Base-by-base conservation (phyloP, 805 yeast species). In the Metschnikowia matae region DNA sequence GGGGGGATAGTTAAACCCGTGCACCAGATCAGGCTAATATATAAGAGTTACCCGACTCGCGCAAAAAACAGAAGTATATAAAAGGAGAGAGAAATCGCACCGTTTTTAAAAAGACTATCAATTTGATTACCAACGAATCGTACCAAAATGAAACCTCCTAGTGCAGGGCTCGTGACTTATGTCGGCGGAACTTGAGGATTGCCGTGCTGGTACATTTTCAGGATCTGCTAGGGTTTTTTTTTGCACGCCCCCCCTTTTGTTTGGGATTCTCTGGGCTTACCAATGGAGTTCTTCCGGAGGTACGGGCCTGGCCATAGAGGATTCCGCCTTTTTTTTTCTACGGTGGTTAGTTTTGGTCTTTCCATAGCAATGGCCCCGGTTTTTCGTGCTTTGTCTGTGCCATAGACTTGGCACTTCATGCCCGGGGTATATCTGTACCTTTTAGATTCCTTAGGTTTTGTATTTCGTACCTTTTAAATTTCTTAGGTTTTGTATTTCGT, bases 401-500 rank as follows among this genome's bases (percentile, higher is more conserved):
- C 57, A 66, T 73, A 71, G 74, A 59, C 61, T 64, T 58, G 58
- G 67, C 69, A 71, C 78, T 73, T 73, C 78, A 73, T 73, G 78
- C 78, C 77, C 78, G 77, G 78, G 70, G 63, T 51, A 72, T 66
- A 71, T 64, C 46, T 44, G 36, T 18, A 18, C 3, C n/a, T n/a
- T n/a, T n/a, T 17, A 34, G 11, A 21, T 39, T 10, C 18, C 13
- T 13, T 17, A 34, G 11, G 6, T 39, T 4, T 32, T 18, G 17
- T 34, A 8, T n/a, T n/a, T n/a, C n/a, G n/a, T n/a, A n/a, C n/a
- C n/a, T n/a, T n/a, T n/a, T n/a, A n/a, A n/a, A n/a, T n/a, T n/a
- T n/a, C n/a, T n/a, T n/a, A n/a, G n/a, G 3, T 18, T 18, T 18
- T 18, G 20, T 18, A 18, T 18, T 18, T 18, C 20, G 20, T 18